Conservation (phyloP, 2,329 filamentous ascomycete species). For the Fusarium haematococcum region DNA sequence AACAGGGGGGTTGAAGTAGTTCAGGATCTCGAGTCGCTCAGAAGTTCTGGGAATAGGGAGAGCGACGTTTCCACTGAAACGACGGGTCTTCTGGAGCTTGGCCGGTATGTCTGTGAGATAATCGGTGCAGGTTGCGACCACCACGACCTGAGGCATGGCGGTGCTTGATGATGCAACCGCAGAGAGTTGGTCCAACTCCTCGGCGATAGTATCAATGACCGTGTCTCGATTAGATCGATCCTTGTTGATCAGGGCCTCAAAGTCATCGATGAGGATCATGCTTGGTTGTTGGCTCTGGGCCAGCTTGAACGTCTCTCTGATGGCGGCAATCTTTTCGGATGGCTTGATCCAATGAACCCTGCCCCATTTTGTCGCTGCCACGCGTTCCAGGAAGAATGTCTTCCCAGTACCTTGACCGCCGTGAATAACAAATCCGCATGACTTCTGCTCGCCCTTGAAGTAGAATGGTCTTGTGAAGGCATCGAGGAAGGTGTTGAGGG, state of each 20-base stretch:
- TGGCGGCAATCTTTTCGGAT: constrained; percentile 66
- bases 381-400: constrained; percentile 75
- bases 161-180: constrained; percentile 51
- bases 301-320: constrained; percentile 77
- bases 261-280: constrained; percentile 81
- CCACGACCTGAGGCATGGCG: constrained; percentile 69
- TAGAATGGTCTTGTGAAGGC: constrained; percentile 61
- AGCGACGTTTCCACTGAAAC: constrained; percentile 76
- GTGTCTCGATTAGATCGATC: constrained; percentile 63
- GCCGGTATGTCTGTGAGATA: constrained; percentile 79
- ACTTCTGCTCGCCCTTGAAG: constrained; percentile 48
- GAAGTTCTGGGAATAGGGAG: constrained; percentile 80
- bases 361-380: constrained; percentile 78
- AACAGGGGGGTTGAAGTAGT: constrained; percentile 64
- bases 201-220: constrained; percentile 63
- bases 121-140: constrained; percentile 79
- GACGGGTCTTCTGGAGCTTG: constrained; percentile 72
- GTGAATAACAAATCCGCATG: constrained; percentile 77
- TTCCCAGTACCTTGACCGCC: constrained; percentile 90
- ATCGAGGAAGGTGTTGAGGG: constrained; percentile 75
- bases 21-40: constrained; percentile 80
- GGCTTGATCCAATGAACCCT: constrained; percentile 72
- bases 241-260: constrained; percentile 77
- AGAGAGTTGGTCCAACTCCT: constrained; percentile 68
- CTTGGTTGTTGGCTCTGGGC: constrained; percentile 78